phyloP scores from a whole-genome alignment of 2,329 filamentous ascomycete genomes.

The Aspergillus sp. region DNA sequence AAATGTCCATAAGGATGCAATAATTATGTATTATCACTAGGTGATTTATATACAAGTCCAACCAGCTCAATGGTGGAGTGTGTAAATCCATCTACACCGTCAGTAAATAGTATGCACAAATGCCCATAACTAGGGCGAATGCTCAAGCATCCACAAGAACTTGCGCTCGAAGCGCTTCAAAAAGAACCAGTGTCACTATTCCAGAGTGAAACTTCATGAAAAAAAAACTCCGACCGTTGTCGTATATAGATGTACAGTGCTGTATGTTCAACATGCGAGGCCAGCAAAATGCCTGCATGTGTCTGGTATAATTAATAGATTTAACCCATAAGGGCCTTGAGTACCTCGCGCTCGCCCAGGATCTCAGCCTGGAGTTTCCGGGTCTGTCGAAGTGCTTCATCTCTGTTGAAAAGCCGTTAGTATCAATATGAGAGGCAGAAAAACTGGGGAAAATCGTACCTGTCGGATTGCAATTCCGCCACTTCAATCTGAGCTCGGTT shows the following conservation, averaged over 20 bases:
- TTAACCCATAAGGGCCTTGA: slow-evolving; percentile 45
- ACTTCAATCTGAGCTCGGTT: slow-evolving; percentile 80
- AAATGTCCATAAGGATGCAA: too few species aligned
- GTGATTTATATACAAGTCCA: too few species aligned
- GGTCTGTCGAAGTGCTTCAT: slow-evolving; percentile 69
- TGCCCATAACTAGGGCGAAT: too few species aligned
- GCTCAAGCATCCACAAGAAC: too few species aligned
- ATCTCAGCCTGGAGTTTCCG: slow-evolving; percentile 65
- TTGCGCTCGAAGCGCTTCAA: too few species aligned
- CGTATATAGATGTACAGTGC: not conserved
- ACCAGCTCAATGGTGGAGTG: too few species aligned
- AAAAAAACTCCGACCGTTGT: slow-evolving; percentile 1
- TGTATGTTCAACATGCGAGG: not conserved
- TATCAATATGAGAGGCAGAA: slow-evolving; percentile 1
- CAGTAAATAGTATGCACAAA: too few species aligned
- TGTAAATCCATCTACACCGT: too few species aligned
- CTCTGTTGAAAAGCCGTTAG: slow-evolving; percentile 40
- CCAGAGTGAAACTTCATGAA: not conserved
- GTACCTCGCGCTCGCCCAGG: slow-evolving; percentile 57
- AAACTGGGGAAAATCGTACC: slow-evolving; percentile 25
- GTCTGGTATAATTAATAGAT: not conserved
- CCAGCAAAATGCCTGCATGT: not conserved
- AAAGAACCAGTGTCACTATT: too few species aligned
- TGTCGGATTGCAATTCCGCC: slow-evolving; percentile 62
- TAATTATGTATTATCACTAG: too few species aligned